Percentiles rank a stretch among this genome's conserved stretches.
Evolutionary conservation across 2,329 filamentous ascomycete genomes (phyloP).

Genomic region (Metarhizium humberi): DNA sequence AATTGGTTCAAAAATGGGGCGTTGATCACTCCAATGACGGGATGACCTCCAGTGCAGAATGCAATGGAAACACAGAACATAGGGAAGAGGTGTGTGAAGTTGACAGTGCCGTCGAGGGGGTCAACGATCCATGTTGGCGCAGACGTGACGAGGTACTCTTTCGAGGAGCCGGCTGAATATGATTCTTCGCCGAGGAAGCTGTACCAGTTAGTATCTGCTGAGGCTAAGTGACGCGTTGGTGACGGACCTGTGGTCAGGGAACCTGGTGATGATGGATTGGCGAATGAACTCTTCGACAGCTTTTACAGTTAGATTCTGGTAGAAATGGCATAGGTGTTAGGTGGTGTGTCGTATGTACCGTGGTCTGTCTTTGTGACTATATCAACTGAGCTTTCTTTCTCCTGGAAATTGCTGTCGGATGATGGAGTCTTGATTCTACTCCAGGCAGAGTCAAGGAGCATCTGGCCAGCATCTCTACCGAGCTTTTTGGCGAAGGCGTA

Average conservation of each 20-base stretch:
- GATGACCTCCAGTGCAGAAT: constrained; percentile 49
- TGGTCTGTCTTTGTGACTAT: constrained; percentile 70
- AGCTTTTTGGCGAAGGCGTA: constrained; percentile 63
- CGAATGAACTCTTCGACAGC: constrained; percentile 67
- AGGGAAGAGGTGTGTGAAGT: constrained; percentile 71
- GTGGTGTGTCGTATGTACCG: constrained; percentile 30
- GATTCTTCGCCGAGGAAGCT: constrained; percentile 69
- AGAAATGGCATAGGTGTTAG: neutral
- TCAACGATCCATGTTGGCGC: constrained; percentile 68
- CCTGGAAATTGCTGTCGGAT: constrained; percentile 21
- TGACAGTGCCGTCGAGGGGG: constrained; percentile 71
- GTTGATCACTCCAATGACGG: constrained; percentile 62
- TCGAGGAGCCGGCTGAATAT: constrained; percentile 59
- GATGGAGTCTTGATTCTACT: constrained; percentile 14
- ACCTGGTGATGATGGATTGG: constrained; percentile 43
- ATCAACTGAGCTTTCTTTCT: constrained; percentile 70
- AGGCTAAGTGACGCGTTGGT: neutral
- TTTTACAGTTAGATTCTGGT: constrained; percentile 18
- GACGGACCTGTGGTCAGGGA: constrained; percentile 55
- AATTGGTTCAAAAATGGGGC: constrained; percentile 61
- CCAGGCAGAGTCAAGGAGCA: constrained; percentile 53
- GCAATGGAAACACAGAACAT: constrained; percentile 77
- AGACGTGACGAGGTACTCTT: constrained; percentile 53
- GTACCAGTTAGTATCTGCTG: neutral
- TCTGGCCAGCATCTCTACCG: constrained; percentile 58